Percentiles rank a stretch among this genome's conserved stretches.
Evolutionary conservation across 2,329 filamentous ascomycete genomes (phyloP).

Genomic region (Calonectria crousiana): DNA sequence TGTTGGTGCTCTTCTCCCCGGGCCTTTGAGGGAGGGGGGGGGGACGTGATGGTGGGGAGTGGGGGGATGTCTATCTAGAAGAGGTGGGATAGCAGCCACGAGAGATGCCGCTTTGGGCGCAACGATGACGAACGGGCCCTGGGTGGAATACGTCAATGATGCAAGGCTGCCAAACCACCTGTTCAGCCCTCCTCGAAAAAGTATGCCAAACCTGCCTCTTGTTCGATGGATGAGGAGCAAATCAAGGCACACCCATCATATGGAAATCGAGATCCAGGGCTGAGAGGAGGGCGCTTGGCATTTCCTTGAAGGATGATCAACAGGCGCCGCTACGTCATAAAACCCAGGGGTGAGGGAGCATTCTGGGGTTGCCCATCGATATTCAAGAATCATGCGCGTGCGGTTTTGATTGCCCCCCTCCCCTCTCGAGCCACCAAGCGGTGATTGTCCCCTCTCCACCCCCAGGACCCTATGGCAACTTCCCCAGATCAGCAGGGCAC

Average conservation of each 20-base stretch:
- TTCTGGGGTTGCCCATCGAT: not conserved
- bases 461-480: not conserved
- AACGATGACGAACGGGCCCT: constrained; percentile 16
- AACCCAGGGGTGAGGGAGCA: constrained; percentile 26
- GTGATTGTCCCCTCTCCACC: not conserved
- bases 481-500: constrained; percentile 11
- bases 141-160: constrained; percentile 31
- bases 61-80: not conserved
- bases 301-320: not conserved
- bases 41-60: not conserved
- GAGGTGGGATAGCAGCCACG: not conserved
- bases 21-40: no score
- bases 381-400: not conserved
- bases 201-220: not conserved
- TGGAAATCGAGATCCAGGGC: constrained; percentile 38
- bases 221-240: not conserved
- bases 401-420: constrained; percentile 7
- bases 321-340: constrained; percentile 38
- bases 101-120: not conserved
- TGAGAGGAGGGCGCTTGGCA: not conserved
- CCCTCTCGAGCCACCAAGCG: not conserved
- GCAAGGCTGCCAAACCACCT: constrained; percentile 30
- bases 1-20: not conserved
- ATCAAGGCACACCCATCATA: constrained; percentile 9
- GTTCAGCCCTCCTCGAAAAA: not conserved